phyloP scores from a whole-genome alignment of 441 rosid species.

The Pelargonium australe region DNA sequence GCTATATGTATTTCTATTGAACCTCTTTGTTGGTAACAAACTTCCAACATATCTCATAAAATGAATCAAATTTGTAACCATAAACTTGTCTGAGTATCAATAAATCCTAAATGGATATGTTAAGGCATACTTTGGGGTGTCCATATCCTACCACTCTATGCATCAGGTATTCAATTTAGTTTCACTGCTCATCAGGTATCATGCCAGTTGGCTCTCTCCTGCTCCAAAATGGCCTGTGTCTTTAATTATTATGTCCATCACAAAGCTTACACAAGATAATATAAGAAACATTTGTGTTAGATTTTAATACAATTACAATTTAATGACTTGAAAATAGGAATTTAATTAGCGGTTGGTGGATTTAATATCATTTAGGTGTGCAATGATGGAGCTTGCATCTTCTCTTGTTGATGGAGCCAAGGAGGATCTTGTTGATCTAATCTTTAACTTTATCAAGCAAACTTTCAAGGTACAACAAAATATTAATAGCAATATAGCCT shows the following conservation, averaged over 20 bases:
- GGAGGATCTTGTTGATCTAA: conserved; percentile 59
- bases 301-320: neutral
- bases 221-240: neutral
- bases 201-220: neutral
- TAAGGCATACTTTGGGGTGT: neutral
- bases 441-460: conserved; percentile 48
- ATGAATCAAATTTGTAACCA: neutral
- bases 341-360: neutral
- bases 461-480: conserved; percentile 44
- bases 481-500: neutral
- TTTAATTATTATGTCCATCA: neutral
- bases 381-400: conserved; percentile 63
- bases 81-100: neutral
- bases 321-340: neutral
- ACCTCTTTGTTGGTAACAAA: neutral
- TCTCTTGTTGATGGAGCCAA: conserved; percentile 69
- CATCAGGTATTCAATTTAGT: neutral
- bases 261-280: neutral
- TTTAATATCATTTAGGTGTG: conserved; percentile 39
- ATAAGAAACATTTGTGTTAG: neutral
- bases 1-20: neutral
- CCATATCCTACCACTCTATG: neutral
- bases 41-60: neutral
- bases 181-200: neutral
- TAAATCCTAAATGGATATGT: neutral